Evolutionary conservation across 83 land plant species (phyloP).

Genomic region (Larix sibirica): DNA sequence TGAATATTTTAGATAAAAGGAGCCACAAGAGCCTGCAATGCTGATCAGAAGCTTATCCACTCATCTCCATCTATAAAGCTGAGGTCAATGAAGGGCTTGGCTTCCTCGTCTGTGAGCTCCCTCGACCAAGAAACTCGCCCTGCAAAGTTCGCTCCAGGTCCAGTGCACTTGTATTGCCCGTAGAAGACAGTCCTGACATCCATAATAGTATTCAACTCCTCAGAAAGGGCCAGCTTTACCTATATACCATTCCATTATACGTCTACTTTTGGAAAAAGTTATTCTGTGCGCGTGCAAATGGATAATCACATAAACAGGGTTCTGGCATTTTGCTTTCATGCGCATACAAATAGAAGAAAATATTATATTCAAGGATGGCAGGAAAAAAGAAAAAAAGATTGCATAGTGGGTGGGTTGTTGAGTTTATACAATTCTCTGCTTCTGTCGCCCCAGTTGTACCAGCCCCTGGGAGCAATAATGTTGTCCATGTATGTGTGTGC

Average conservation of each 20-base stretch:
- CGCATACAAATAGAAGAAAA: too few relatives aligned
- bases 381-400: too few relatives aligned
- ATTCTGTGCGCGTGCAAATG: too few relatives aligned
- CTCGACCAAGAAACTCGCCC: constrained; percentile 24
- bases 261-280: too few relatives aligned
- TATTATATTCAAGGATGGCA: too few relatives aligned
- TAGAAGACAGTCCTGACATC: constrained; percentile 29
- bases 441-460: constrained; percentile 62
- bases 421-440: constrained; percentile 19
- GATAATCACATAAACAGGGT: too few relatives aligned
- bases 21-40: neutral
- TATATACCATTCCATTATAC: too few relatives aligned
- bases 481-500: constrained; percentile 63
- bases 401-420: too few relatives aligned
- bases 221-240: too few relatives aligned
- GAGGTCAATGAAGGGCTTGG: constrained; percentile 29
- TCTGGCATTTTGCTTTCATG: too few relatives aligned
- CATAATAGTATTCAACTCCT: neutral
- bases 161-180: constrained; percentile 36
- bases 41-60: constrained; percentile 17
- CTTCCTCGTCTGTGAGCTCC: constrained; percentile 23
- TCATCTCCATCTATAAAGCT: constrained; percentile 22
- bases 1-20: neutral
- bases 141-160: constrained; percentile 23
- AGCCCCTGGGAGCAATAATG: constrained; percentile 64